Evolutionary conservation across 768 basidiomycete genomes (phyloP), one percentile per base, ranked within the genome.

Genomic region (Chalciporus pseudorubinellus): DNA sequence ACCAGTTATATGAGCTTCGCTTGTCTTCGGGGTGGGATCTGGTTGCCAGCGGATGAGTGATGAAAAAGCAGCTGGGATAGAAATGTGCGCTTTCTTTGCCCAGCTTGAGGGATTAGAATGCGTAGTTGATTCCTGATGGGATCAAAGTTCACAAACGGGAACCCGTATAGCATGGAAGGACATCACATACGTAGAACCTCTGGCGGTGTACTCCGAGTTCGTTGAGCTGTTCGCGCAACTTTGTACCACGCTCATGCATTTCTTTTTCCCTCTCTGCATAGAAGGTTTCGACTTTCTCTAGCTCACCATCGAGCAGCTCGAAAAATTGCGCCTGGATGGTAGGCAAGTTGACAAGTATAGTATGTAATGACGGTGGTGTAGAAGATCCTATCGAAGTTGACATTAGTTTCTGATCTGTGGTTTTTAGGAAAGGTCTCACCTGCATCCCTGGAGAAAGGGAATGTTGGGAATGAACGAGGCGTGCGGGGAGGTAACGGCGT

Each of bases 271-370:
- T 78, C 22, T 80, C 82, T 6, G 79, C 61, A 65, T 91, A 98
- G 68, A 99, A 99, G 1, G 73, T 70, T 53, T 90, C 89, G 12
- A 98, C 82, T 67, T 95, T 97, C 19, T 86, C 82, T 3, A 98
- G 73, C 64, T 99, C 86, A 0, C 64, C 64, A 58, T 97, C 89
- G 7, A 98, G 75, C 20, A 82, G 74, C 2, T 81, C 76, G 53
- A 98, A 90, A 72, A 97, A 98, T 6, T 74, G 74, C 26, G 70
- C 63, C 61, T 95, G 87, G 20, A 77, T 70, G 0, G 81, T 74
- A 12, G 83, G 76, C 19, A 94, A 73, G 10, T 76, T 67, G 5
- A 77, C 74, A 16, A 88, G 64, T 21, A 89, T 67, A 18, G 77
- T 72, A 20, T 67, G 70, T 14, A 84, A 55, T 3, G 79, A 68